These are phyloP conservation scores for Cystofilobasidium ferigula DNA, from an alignment of 768 basidiomycete genomes.

Conservation along the genomic window DNA sequence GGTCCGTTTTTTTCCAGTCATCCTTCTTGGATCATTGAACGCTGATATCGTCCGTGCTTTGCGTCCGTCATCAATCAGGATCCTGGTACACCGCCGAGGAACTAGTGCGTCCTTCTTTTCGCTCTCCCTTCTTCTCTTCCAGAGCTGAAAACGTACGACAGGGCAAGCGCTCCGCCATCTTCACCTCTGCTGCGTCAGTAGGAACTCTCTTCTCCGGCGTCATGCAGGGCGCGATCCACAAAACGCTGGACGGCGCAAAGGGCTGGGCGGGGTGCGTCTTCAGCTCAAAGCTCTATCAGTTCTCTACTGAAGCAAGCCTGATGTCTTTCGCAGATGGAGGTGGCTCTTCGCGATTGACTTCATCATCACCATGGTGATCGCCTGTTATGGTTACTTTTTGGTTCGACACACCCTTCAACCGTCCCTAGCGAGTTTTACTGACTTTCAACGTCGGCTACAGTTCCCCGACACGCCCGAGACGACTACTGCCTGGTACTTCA, in stretches of 20 bases:
- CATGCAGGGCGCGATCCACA: conserved; percentile 6
- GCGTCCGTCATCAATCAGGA: no score
- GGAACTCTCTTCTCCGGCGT: neutral
- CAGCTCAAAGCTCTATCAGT: neutral
- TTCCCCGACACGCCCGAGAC: conserved; percentile 16
- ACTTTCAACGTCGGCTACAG: no score
- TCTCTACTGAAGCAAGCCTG: neutral
- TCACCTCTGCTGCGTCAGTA: neutral
- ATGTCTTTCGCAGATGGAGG: neutral
- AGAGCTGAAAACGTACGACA: neutral
- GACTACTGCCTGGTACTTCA: conserved; percentile 2
- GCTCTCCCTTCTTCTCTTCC: no score
- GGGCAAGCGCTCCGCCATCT: conserved; percentile 13
- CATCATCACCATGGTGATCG: conserved; percentile 6
- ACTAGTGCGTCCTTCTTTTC: neutral
- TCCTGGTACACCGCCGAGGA: neutral
- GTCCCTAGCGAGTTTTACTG: no score
- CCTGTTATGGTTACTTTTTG: conserved; percentile 1
- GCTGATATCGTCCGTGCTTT: no score
- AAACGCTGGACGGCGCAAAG: neutral
- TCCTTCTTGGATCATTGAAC: no score
- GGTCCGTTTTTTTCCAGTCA: no score
- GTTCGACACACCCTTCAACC: no score
- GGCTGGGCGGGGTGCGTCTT: conserved; percentile 1
- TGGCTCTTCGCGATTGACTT: neutral